These are phyloP conservation scores for Candolleomyces aberdarensis DNA, from an alignment of 768 basidiomycete species.

Conservation along the genomic window DNA sequence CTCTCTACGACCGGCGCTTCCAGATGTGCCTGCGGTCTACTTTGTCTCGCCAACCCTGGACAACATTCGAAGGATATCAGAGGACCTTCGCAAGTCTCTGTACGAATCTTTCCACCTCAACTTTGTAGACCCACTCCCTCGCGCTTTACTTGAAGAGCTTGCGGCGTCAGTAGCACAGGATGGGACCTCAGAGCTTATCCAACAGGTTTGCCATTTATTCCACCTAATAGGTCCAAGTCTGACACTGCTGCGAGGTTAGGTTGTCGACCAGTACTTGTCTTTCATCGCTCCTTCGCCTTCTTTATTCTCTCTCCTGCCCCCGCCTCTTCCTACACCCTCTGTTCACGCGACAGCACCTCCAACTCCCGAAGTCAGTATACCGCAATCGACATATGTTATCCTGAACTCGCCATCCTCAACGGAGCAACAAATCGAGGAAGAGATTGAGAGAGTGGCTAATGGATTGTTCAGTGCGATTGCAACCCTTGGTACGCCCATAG, in stretches of 20 bases:
- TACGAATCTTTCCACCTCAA: constrained; percentile 95
- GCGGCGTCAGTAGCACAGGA: constrained; percentile 84
- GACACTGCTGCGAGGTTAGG: constrained; percentile 38
- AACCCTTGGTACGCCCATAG: constrained; percentile 62
- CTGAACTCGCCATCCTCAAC: constrained; percentile 89
- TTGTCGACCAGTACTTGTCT: constrained; percentile 95
- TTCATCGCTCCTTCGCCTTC: constrained; percentile 93
- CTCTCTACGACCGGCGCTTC: constrained; percentile 79
- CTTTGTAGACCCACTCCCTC: constrained; percentile 89
- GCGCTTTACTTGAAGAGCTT: constrained; percentile 89
- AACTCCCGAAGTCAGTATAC: constrained; percentile 27
- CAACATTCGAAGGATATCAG: constrained; percentile 88
- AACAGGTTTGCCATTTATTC: constrained; percentile 50
- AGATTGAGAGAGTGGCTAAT: constrained; percentile 87
- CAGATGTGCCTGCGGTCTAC: constrained; percentile 96
- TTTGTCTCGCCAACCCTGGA: constrained; percentile 87
- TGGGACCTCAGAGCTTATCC: constrained; percentile 76
- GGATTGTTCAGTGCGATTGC: constrained; percentile 91
- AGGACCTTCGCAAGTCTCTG: constrained; percentile 84
- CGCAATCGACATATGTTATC: constrained; percentile 71
- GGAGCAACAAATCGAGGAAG: constrained; percentile 88
- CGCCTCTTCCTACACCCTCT: constrained; percentile 38
- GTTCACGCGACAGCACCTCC: constrained; percentile 30
- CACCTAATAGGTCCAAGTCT: constrained; percentile 1
- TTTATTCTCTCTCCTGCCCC: constrained; percentile 85